Conservation (phyloP, 371 early-diverging fungal genomes). For the Mortierella sp. region DNA sequence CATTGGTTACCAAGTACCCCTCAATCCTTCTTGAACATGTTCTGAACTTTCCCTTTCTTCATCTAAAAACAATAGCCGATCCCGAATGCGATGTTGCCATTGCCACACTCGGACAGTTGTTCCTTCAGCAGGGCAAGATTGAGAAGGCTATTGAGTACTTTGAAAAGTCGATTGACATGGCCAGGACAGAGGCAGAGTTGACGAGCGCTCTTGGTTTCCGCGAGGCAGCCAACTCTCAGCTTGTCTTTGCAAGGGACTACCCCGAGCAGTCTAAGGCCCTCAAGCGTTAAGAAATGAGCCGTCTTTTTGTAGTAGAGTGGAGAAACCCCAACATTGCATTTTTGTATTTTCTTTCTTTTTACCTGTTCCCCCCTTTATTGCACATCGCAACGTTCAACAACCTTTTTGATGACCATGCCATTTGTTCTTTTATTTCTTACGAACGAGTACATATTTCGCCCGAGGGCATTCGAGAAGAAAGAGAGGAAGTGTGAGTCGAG, state of each 20-base stretch:
- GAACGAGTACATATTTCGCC: neutral
- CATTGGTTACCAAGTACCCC: too few species aligned
- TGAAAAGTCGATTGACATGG: constrained; percentile 87
- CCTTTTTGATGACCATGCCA: neutral
- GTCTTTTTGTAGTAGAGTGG: neutral
- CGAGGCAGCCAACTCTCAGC: constrained; percentile 60
- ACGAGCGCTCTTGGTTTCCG: constrained; percentile 82
- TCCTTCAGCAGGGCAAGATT: constrained; percentile 88
- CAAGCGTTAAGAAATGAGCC: constrained; percentile 34
- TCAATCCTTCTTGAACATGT: neutral
- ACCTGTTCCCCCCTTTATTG: neutral
- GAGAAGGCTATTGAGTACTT: constrained; percentile 89
- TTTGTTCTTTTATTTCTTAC: neutral
- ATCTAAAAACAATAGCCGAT: constrained; percentile 69
- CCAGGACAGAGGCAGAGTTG: constrained; percentile 92
- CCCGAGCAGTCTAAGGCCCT: constrained; percentile 55
- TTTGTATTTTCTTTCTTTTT: constrained; percentile 11
- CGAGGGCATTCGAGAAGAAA: neutral
- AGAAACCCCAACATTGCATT: neutral
- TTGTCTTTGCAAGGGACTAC: constrained; percentile 59
- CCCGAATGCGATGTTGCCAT: constrained; percentile 96
- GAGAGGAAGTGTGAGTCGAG: neutral
- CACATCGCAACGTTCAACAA: neutral
- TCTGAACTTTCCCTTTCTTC: neutral
- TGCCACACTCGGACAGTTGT: constrained; percentile 92